Conservation (phyloP, 345 rosid genomes). For the Populus simonii region DNA sequence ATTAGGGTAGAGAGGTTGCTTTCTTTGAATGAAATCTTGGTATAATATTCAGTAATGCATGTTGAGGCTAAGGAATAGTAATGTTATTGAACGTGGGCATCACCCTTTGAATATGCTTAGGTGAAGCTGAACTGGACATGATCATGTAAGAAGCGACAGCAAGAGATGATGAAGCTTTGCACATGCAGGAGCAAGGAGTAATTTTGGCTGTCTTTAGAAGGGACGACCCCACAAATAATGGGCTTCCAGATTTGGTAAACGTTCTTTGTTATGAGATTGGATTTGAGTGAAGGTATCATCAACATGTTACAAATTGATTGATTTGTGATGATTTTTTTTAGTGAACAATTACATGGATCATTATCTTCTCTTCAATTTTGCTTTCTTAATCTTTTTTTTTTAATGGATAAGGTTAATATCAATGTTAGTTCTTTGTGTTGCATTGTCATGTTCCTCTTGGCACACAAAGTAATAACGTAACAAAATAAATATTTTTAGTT, state of each 20-base stretch:
- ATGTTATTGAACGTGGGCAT: slow-evolving; percentile 1
- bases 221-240: slow-evolving; percentile 10
- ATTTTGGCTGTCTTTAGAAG: background rate
- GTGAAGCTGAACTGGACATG: slow-evolving; percentile 13
- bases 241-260: background rate
- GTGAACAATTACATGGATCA: too few relatives aligned
- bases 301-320: background rate
- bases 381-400: background rate
- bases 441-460: background rate
- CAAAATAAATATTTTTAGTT: too few relatives aligned
- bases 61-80: background rate
- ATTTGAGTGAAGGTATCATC: background rate
- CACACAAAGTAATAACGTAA: background rate
- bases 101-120: background rate
- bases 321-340: background rate
- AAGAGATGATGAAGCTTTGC: slow-evolving; percentile 31
- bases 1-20: background rate
- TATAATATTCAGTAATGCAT: background rate
- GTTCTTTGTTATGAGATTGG: background rate
- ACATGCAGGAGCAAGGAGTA: slow-evolving; percentile 11
- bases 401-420: background rate
- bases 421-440: background rate
- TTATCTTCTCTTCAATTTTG: background rate
- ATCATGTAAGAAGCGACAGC: slow-evolving; percentile 22
- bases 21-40: background rate